phyloP scores from a whole-genome alignment of 2,329 filamentous ascomycete genomes.

The Whalleya microplaca region DNA sequence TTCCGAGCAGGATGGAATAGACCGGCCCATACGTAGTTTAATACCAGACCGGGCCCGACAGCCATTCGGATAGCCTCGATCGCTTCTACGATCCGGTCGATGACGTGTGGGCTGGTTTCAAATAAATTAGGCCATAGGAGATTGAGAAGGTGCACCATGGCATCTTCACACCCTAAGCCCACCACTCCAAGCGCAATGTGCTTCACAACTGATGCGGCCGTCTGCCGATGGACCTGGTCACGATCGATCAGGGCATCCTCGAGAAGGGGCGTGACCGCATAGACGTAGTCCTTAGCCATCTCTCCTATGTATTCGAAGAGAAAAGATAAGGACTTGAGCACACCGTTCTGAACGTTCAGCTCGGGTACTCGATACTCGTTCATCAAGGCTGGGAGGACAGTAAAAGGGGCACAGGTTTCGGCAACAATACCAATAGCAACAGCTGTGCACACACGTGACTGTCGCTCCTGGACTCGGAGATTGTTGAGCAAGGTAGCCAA shows the following conservation, averaged over 20 bases:
- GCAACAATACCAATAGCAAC: constrained; percentile 98
- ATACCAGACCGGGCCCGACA: constrained; percentile 85
- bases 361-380: constrained; percentile 99
- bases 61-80: constrained; percentile 95
- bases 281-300: constrained; percentile 99
- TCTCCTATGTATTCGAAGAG: constrained; percentile 99
- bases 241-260: constrained; percentile 97
- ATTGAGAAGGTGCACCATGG: constrained; percentile 97
- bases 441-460: constrained; percentile 97
- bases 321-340: constrained; percentile 95
- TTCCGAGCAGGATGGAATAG: constrained; percentile 96
- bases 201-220: constrained; percentile 94
- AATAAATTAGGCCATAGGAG: constrained; percentile 96
- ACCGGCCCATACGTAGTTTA: constrained; percentile 98
- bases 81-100: constrained; percentile 95
- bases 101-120: constrained; percentile 97
- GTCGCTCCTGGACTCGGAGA: constrained; percentile 92
- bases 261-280: constrained; percentile 91
- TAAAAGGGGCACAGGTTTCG: constrained; percentile 97
- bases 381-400: constrained; percentile 97
- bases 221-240: constrained; percentile 97
- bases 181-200: constrained; percentile 98
- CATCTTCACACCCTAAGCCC: constrained; percentile 94
- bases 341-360: constrained; percentile 97
- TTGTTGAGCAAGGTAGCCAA: constrained; percentile 96